A percentile compares a stretch with the other conserved stretches of the same genome.
Conservation (phyloP, 345 rosid species). For the Angophora floribunda region DNA sequence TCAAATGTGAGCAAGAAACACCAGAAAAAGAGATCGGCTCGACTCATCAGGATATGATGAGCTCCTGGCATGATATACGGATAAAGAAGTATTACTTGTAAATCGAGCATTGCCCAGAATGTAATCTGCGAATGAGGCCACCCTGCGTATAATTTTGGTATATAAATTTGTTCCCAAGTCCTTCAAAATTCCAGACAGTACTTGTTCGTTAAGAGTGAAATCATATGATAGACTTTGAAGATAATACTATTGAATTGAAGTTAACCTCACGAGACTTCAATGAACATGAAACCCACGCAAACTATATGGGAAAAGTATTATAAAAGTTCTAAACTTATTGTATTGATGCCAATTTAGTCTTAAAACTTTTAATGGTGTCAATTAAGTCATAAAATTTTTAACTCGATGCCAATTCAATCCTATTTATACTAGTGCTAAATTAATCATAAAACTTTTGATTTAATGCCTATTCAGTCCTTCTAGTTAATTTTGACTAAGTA, state of each 20-base stretch:
- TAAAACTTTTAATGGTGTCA: too few relatives aligned
- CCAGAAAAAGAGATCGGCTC: not conserved
- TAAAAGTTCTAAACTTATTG: too few relatives aligned
- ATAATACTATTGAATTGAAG: too few relatives aligned
- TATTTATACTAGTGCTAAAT: too few relatives aligned
- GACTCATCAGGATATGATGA: not conserved
- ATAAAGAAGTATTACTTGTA: not conserved
- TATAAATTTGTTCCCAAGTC: not conserved
- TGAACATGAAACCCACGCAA: not conserved
- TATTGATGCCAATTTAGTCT: too few relatives aligned
- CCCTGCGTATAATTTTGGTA: not conserved
- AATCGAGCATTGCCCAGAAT: not conserved
- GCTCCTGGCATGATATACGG: not conserved
- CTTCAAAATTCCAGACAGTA: not conserved
- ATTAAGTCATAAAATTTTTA: too few relatives aligned
- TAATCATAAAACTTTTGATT: too few relatives aligned
- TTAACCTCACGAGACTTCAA: too few relatives aligned
- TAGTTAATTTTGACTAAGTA: too few relatives aligned
- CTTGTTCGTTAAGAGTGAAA: not conserved
- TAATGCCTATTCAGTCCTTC: too few relatives aligned
- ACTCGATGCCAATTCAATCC: too few relatives aligned
- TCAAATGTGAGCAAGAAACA: not conserved
- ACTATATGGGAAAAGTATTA: not conserved
- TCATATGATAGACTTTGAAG: not conserved
- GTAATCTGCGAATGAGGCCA: not conserved